Base-by-base conservation (phyloP, 768 basidiomycete species). In the Rhodotorula kratochvilovae region DNA sequence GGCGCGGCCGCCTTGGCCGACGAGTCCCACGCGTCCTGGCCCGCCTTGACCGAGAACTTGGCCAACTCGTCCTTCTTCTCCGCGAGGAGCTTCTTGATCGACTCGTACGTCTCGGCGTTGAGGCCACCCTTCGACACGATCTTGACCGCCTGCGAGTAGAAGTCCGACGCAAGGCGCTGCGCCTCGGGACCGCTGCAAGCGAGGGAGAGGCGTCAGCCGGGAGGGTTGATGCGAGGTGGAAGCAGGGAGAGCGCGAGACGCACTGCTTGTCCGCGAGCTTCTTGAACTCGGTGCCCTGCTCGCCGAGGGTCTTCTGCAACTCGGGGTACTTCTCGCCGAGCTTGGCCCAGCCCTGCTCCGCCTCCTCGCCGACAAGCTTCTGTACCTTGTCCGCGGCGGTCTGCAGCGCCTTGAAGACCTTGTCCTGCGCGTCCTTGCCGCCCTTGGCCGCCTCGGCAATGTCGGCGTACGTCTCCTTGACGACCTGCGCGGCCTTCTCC, bases 221-320 rank as follows among this genome's bases (percentile, higher is more conserved):
- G n/a, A n/a, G n/a, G n/a, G n/a, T n/a, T n/a, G n/a, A n/a, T n/a
- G n/a, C n/a, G n/a, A n/a, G n/a, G n/a, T n/a, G n/a, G 46, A 1
- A 17, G 17, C 19, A 25, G 16, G 35, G 21, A 23, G 42, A 21
- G 50, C 17, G 3, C 0, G 43, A 5, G 19, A 60, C 73, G 50
- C 43, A 75, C 73, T 78, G 74, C 66, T 75, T 77, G 36, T 72
- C 67, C 33, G 70, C 55, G 36, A 78, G 73, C 65, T 78, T 63
- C 59, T 70, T 61, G 12, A 78, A 55, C 66, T 76, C 72, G 55
- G 67, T 56, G 2, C 64, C 62, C 50, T 66, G 68, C 29, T 65
- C 66, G 35, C 71, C 73, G 39, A 78, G 72, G 5, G 70, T 72
- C 60, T 74, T 63, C 70, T 74, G 70, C 25, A 78, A 46, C 39